These are phyloP conservation scores for Botrytis hyacinthi DNA, from an alignment of 2,329 filamentous ascomycete genomes.

Conservation along the genomic window DNA sequence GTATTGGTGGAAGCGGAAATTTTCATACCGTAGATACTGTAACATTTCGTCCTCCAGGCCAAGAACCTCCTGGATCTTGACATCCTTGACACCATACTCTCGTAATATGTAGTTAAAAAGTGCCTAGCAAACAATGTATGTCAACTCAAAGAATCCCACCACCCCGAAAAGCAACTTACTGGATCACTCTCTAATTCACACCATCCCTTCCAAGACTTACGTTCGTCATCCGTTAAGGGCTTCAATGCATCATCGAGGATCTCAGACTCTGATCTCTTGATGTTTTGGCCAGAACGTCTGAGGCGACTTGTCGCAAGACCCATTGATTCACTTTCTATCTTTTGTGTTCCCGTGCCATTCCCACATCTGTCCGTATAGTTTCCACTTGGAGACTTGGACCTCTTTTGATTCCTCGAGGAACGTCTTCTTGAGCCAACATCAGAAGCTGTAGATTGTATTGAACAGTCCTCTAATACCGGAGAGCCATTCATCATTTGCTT, in stretches of 20 bases:
- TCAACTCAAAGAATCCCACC: neutral
- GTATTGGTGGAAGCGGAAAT: constrained; percentile 29
- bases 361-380: neutral
- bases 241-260: constrained; percentile 39
- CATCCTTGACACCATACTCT: constrained; percentile 70
- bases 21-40: constrained; percentile 56
- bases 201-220: constrained; percentile 67
- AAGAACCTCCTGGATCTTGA: constrained; percentile 75
- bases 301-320: neutral
- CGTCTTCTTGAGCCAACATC: constrained; percentile 7
- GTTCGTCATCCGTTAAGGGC: constrained; percentile 51
- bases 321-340: neutral
- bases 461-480: neutral
- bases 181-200: constrained; percentile 89
- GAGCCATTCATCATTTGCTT: constrained; percentile 2
- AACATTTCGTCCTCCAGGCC: constrained; percentile 66
- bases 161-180: constrained; percentile 47
- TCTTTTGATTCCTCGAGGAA: constrained; percentile 11
- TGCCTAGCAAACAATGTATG: constrained; percentile 49
- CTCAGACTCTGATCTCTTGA: constrained; percentile 1
- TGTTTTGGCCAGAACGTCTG: neutral
- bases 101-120: constrained; percentile 84
- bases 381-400: constrained; percentile 12
- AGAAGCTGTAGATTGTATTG: neutral
- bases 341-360: neutral